Evolutionary conservation across 495 filamentous ascomycete genomes (phyloP), one percentile per base, ranked within the genome.

Genomic region (Amphirosellinia nigrospora): DNA sequence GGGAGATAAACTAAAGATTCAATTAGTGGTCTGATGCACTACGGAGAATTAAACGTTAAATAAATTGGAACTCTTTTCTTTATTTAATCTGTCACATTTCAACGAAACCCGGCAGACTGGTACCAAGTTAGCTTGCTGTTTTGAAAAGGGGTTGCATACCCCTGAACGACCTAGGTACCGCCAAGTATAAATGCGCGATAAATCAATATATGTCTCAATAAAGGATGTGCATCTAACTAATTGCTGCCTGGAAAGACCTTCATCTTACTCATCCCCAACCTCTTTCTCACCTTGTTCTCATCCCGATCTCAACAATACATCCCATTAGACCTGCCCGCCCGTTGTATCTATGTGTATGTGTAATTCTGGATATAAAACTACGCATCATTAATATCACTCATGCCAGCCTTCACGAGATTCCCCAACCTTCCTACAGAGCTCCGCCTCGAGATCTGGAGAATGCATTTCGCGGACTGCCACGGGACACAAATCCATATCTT

Each of bases 1-100:
- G 38, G 77, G 75, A 3, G 82, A 86, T 52, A 81, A 82, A 58
- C 68, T 88, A 23, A 86, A 84, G 71, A 55, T 86, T 53, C 80
- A 74, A 55, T 65, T 87, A 72, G 76, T 78, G 7, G 19, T 81
- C 9, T 81, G 73, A 59, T 64, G 36, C 6, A 58, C 16, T 10
- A 8, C 19, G 2, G 13, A 34, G 34, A 34, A 34, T 9, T 34
- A 7, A 34, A n/a, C 13, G 8, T 2, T 56, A n/a, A 10, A 34
- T 55, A 2, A 56, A 30, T 15, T 2, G 15, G 16, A 2, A 8
- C 1, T 9, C 0, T 5, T 59, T 21, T 23, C 28, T 11, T 3
- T 59, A 19, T 34, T 10, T 6, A 6, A 60, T 60, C n/a, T 13
- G 4, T 6, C 5, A 53, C 23, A 9, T 21, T n/a, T 32, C 1